phyloP scores from a whole-genome alignment of 2,329 filamentous ascomycete species.

The Aspergillus sp. region DNA sequence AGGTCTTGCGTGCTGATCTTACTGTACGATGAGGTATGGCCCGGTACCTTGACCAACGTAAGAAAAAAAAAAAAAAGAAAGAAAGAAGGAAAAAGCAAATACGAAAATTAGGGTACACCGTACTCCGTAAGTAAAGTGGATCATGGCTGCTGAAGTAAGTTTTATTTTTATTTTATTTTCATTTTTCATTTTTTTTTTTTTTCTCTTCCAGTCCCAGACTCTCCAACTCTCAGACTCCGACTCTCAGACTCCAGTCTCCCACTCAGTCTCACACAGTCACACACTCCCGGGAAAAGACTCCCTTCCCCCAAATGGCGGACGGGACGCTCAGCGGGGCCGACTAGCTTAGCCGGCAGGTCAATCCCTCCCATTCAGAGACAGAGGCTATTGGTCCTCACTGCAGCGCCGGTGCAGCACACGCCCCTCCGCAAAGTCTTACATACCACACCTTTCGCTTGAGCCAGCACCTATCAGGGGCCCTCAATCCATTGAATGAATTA shows the following conservation, averaged over 20 bases:
- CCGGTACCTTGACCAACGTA: not conserved
- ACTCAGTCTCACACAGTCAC: not conserved
- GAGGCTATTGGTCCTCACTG: constrained; percentile 17
- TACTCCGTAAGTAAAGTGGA: not conserved
- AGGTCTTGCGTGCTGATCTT: constrained; percentile 11
- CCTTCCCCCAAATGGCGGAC: constrained; percentile 22
- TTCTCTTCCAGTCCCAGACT: not conserved
- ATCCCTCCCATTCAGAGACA: constrained; percentile 17
- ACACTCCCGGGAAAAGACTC: not conserved
- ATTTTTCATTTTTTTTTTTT: not conserved
- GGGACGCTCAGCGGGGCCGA: constrained; percentile 24
- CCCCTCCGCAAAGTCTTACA: constrained; percentile 2
- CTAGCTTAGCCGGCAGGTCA: constrained; percentile 24
- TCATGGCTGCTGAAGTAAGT: not conserved
- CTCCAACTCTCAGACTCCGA: too few species aligned
- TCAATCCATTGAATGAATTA: constrained; percentile 1
- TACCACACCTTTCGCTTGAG: constrained; percentile 1
- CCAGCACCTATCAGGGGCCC: constrained; percentile 5
- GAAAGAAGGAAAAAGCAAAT: not conserved
- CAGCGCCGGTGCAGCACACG: constrained; percentile 5
- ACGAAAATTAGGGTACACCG: constrained; percentile 1
- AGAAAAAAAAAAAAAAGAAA: not conserved
- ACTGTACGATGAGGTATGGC: constrained; percentile 6
- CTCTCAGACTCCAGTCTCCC: too few species aligned
- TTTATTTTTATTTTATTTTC: constrained; percentile 4